Percentiles rank a stretch among this genome's conserved stretches.
Evolutionary conservation across 495 filamentous ascomycete species (phyloP).

Genomic region (Gamarada debralockiae): DNA sequence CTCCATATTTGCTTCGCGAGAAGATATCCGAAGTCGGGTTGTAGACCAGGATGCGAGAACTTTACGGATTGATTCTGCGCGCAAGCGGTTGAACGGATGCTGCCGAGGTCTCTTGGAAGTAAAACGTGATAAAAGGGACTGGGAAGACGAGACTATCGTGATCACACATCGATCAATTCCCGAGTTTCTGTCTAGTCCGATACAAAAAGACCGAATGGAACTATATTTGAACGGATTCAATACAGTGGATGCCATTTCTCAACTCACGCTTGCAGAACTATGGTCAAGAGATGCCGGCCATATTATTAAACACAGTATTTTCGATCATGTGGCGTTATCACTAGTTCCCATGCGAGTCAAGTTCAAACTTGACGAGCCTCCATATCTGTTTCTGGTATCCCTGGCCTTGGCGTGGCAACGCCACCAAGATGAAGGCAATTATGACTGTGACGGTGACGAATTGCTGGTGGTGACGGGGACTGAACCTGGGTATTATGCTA

Average conservation of each 20-base stretch:
- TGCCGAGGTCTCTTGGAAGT: slow-evolving; percentile 25
- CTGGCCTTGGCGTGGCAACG: too few relatives aligned
- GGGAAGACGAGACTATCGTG: background rate
- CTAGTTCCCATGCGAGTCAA: too few relatives aligned
- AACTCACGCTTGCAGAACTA: slow-evolving; percentile 21
- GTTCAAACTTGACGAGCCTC: too few relatives aligned
- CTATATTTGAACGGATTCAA: slow-evolving; percentile 8
- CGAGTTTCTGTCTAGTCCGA: slow-evolving; percentile 21
- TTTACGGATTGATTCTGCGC: background rate
- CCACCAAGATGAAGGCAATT: too few relatives aligned
- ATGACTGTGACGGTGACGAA: too few relatives aligned
- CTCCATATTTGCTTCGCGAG: slow-evolving; percentile 3
- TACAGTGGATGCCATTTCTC: slow-evolving; percentile 18
- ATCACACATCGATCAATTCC: slow-evolving; percentile 26
- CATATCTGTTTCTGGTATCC: too few relatives aligned
- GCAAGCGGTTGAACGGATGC: slow-evolving; percentile 17
- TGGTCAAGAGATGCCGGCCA: too few relatives aligned
- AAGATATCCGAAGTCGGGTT: background rate
- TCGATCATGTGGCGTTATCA: too few relatives aligned
- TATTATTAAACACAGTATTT: too few relatives aligned
- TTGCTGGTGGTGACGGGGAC: too few relatives aligned
- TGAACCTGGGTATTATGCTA: too few relatives aligned
- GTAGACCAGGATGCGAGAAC: background rate
- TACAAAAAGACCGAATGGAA: slow-evolving; percentile 6
- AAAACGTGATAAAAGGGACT: too few relatives aligned